These are phyloP conservation scores for Penicillium sp. DNA, from an alignment of 2,329 filamentous ascomycete genomes.

Conservation along the genomic window DNA sequence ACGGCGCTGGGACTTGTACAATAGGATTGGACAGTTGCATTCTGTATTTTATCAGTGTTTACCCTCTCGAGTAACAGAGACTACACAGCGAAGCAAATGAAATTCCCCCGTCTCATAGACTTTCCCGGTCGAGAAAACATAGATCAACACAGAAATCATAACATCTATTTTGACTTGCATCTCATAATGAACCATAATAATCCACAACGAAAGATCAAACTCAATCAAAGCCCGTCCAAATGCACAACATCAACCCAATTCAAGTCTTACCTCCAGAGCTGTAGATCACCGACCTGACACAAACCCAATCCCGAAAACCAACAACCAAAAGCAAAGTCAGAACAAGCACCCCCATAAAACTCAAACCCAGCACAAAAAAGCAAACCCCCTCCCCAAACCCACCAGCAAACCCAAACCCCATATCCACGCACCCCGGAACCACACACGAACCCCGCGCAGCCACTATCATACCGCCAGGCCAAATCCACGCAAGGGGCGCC, in stretches of 20 bases:
- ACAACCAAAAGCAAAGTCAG: background rate
- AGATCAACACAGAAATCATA: too few relatives aligned
- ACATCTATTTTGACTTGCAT: too few relatives aligned
- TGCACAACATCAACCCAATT: too few relatives aligned
- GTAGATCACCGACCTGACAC: background rate
- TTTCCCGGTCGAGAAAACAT: too few relatives aligned
- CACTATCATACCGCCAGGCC: slow-evolving; percentile 4
- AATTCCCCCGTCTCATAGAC: too few relatives aligned
- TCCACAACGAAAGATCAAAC: too few relatives aligned
- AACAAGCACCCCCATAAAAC: background rate
- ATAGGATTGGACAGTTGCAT: background rate
- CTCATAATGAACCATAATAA: too few relatives aligned
- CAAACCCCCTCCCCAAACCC: background rate
- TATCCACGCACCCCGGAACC: slow-evolving; percentile 8
- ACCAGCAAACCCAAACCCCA: background rate
- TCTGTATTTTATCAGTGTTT: background rate
- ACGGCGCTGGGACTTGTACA: background rate
- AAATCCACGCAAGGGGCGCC: slow-evolving; percentile 19
- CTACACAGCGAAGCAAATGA: background rate
- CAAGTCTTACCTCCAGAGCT: background rate
- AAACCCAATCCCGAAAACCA: background rate
- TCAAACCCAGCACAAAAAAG: background rate
- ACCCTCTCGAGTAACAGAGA: background rate
- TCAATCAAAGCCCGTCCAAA: too few relatives aligned
- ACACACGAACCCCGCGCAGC: slow-evolving; percentile 8